A percentile compares a stretch with the other conserved stretches of the same genome.
Evolutionary conservation across 352 stramenopile genomes (phyloP).

Genomic region (Elongisporangium undulatum): DNA sequence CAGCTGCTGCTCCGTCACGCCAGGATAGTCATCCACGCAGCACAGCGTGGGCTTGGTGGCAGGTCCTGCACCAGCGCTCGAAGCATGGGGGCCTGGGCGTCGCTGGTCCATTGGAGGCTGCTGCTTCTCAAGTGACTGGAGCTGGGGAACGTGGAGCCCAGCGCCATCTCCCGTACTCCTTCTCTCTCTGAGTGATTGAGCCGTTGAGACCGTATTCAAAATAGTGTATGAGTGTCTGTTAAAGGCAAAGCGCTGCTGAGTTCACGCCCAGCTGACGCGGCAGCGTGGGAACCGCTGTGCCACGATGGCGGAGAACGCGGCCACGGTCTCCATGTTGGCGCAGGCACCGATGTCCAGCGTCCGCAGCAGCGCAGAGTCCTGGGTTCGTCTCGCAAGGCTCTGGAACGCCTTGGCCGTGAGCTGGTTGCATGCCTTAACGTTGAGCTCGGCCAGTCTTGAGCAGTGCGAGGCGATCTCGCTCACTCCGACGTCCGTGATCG

Average conservation of each 20-base stretch:
- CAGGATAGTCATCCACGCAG: too few relatives aligned
- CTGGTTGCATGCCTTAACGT: constrained; percentile 86
- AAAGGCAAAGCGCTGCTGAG: background rate
- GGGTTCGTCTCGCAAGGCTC: constrained; percentile 32
- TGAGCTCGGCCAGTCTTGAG: constrained; percentile 56
- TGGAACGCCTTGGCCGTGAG: constrained; percentile 62
- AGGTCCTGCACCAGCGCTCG: too few relatives aligned
- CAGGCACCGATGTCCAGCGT: constrained; percentile 67
- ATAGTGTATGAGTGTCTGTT: too few relatives aligned
- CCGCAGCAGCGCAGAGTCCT: constrained; percentile 16
- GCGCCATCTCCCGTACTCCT: too few relatives aligned
- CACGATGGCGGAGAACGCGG: constrained; percentile 51
- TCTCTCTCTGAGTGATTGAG: too few relatives aligned
- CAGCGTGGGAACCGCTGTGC: constrained; percentile 63
- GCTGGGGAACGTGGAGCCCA: too few relatives aligned
- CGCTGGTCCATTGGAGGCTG: too few relatives aligned
- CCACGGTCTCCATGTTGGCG: constrained; percentile 59
- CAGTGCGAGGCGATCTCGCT: constrained; percentile 42
- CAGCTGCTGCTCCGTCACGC: too few relatives aligned
- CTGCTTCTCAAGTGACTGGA: too few relatives aligned
- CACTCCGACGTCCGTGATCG: constrained; percentile 74
- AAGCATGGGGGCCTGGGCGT: too few relatives aligned
- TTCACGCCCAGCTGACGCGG: constrained; percentile 65
- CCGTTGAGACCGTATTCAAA: too few relatives aligned
- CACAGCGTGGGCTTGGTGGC: too few relatives aligned